Base-by-base conservation (phyloP, 768 basidiomycete genomes). In the Russula dissimulans region DNA sequence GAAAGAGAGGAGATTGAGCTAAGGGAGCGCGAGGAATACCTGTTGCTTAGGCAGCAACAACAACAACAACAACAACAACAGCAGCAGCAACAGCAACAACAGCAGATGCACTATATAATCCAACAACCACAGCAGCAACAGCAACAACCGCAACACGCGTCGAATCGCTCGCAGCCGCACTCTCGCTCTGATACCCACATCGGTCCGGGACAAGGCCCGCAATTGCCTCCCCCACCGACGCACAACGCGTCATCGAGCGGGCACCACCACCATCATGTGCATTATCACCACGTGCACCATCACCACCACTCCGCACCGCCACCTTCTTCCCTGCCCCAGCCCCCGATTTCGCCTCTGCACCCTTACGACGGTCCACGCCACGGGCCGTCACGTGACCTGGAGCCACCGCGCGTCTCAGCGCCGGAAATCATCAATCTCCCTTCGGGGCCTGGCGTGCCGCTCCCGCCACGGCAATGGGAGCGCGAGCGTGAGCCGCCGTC, bases 281-380 rank as follows among this genome's bases (percentile, higher is more conserved):
- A 71, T 48, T 68, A 69, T 56, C 73, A 73, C 51, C 69, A 72
- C 47, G 66, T 70, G 34, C 70, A 71, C 51, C 72, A 73, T 57
- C 71, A 73, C 36, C 69, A 71, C 53, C 73, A 70, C 43, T 60
- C 58, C 41, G 57, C 50, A 36, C 62, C 66, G 11, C 57, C 58
- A 5, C 51, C 62, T 29, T 52, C 47, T 34, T 52, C 47, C n/a
- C 54, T 56, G 29, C 56, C 61, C 26, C 59, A 64, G 8, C 52
- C 64, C 41, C 48, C 67, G 17, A 66, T 69, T 15, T 67, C 66
- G n/a, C 61, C 69, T 14, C 54, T 50, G 1, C 64, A 66, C 47
- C 29, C 53, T 17, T 63, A 50, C 17, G 56, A 55, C 22, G 56
- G 58, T 31, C 53, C 65, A 38, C 65, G 58, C 31, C 42, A 53